Percentiles rank a stretch among this genome's conserved stretches.
These are phyloP conservation scores for Avena eriantha DNA, from an alignment of 176 grass and related monocot species.

Conservation along the genomic window DNA sequence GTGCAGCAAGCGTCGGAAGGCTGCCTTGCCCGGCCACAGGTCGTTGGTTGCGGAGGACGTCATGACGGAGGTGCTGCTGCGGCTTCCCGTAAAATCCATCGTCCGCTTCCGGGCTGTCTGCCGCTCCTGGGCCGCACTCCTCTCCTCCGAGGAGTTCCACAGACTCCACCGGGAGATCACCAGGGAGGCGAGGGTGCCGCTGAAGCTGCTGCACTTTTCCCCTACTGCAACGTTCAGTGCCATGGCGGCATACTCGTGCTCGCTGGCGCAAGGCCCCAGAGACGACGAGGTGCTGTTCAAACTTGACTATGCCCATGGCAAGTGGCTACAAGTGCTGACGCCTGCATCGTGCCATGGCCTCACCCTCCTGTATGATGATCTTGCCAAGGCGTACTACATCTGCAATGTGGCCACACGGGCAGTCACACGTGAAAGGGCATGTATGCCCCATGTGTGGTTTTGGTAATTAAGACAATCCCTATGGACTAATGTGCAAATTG, in stretches of 20 bases:
- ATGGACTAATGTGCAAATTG: too few species aligned
- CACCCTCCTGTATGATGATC: constrained; percentile 27
- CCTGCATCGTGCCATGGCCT: constrained; percentile 9
- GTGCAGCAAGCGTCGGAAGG: neutral
- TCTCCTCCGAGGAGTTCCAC: constrained; percentile 35
- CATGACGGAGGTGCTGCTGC: constrained; percentile 28
- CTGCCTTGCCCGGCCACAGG: neutral
- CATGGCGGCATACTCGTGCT: neutral
- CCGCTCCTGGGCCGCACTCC: constrained; percentile 21
- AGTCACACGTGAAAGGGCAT: too few species aligned
- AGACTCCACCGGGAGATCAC: neutral
- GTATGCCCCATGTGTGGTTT: too few species aligned
- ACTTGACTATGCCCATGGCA: neutral
- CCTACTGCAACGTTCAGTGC: neutral
- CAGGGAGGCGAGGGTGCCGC: neutral
- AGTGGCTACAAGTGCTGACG: neutral
- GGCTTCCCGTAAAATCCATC: constrained; percentile 30
- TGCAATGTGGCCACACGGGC: constrained; percentile 33
- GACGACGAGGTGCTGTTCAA: neutral
- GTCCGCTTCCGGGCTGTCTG: constrained; percentile 9
- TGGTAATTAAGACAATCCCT: too few species aligned
- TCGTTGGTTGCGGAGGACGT: neutral
- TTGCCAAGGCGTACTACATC: constrained; percentile 17
- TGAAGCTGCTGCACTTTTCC: neutral
- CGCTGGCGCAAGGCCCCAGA: neutral